These are phyloP conservation scores for Colletotrichum eleusines DNA, from an alignment of 2,329 filamentous ascomycete species.

Conservation along the genomic window DNA sequence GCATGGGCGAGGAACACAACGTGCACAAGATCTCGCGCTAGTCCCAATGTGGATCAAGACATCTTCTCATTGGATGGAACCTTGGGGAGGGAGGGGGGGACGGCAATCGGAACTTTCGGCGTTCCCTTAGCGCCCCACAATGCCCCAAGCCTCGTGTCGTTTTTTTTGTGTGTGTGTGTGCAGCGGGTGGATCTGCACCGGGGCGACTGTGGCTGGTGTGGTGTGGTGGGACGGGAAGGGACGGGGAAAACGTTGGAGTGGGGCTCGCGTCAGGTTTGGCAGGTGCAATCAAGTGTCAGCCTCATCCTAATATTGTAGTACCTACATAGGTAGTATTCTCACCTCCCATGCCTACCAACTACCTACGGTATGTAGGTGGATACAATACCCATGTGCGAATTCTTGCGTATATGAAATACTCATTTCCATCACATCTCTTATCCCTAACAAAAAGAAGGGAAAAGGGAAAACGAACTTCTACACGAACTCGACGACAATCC, in stretches of 20 bases:
- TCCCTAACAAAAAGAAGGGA: background rate
- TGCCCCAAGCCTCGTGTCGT: slow-evolving; percentile 35
- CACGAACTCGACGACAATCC: slow-evolving; percentile 26
- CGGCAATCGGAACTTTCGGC: slow-evolving; percentile 36
- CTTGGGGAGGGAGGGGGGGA: slow-evolving; percentile 19
- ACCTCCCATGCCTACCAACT: too few species aligned
- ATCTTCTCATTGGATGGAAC: slow-evolving; percentile 33
- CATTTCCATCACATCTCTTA: slow-evolving; percentile 4
- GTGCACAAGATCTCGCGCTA: slow-evolving; percentile 41
- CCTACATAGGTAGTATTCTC: too few species aligned
- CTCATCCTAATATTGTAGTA: background rate
- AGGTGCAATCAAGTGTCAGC: slow-evolving; percentile 38
- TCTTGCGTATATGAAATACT: background rate
- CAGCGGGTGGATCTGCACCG: slow-evolving; percentile 23
- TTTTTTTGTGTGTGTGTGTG: too few species aligned
- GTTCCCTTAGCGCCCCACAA: slow-evolving; percentile 30
- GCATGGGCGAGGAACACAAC: slow-evolving; percentile 31
- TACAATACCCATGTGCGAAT: background rate
- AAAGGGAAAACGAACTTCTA: slow-evolving; percentile 17
- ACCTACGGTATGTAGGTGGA: background rate
- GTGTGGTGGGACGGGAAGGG: background rate
- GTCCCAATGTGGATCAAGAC: background rate
- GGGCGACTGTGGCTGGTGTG: slow-evolving; percentile 32
- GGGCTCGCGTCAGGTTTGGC: slow-evolving; percentile 2
- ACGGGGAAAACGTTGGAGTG: background rate